These are phyloP conservation scores for Porogramme epimiltina DNA, from an alignment of 1,284 basidiomycete species.

Conservation along the genomic window DNA sequence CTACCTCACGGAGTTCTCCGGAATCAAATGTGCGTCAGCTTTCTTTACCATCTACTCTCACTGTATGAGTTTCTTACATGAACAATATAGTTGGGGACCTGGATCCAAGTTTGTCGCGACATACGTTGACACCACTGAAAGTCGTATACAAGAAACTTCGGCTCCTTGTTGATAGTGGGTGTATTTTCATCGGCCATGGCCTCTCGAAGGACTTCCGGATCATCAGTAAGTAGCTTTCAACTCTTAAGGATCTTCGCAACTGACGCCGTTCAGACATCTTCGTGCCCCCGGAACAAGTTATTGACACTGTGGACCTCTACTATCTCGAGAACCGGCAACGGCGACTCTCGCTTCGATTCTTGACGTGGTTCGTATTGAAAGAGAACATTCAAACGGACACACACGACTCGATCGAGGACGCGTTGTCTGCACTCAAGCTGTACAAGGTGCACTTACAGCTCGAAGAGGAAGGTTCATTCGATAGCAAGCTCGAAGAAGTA, in stretches of 20 bases:
- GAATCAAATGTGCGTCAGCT: slow-evolving; percentile 80
- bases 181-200: slow-evolving; percentile 97
- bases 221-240: slow-evolving; percentile 76
- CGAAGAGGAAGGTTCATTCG: slow-evolving; percentile 78
- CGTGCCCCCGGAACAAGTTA: slow-evolving; percentile 93
- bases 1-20: slow-evolving; percentile 96
- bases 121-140: slow-evolving; percentile 94
- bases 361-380: slow-evolving; percentile 91
- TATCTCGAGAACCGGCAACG: slow-evolving; percentile 83
- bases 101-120: slow-evolving; percentile 79
- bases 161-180: slow-evolving; percentile 90
- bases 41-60: not conserved
- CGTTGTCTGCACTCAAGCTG: slow-evolving; percentile 83
- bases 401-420: slow-evolving; percentile 98
- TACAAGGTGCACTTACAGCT: slow-evolving; percentile 86
- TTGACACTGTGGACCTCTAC: slow-evolving; percentile 96
- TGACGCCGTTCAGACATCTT: slow-evolving; percentile 73
- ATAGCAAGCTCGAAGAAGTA: slow-evolving; percentile 85
- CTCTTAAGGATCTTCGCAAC: not conserved
- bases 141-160: slow-evolving; percentile 98
- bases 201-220: slow-evolving; percentile 99
- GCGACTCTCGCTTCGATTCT: slow-evolving; percentile 89
- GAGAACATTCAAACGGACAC: slow-evolving; percentile 92
- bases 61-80: slow-evolving; percentile 3
- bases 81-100: slow-evolving; percentile 79